Evolutionary conservation across 2,329 filamentous ascomycete species (phyloP).

Genomic region (Incumbomyces delicatus): DNA sequence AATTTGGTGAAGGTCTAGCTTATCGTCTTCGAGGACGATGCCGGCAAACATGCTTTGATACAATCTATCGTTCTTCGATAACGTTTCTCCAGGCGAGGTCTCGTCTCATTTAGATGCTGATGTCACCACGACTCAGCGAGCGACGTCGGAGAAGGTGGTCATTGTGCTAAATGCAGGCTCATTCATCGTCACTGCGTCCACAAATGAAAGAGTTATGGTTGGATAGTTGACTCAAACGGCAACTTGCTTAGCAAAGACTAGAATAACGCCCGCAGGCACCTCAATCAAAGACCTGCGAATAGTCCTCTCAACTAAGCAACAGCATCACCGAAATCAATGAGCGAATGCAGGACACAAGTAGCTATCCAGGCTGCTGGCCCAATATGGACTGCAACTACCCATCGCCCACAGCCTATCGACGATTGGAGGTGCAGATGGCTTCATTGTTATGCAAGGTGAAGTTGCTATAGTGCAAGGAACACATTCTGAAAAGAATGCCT

Average conservation of each 20-base stretch:
- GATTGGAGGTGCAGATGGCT: conserved; percentile 29
- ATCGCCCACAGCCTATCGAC: conserved; percentile 25
- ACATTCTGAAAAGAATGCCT: conserved; percentile 25
- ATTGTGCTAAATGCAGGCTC: conserved; percentile 36
- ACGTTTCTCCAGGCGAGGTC: conserved; percentile 36
- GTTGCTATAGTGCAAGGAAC: conserved; percentile 27
- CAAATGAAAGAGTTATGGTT: conserved; percentile 39
- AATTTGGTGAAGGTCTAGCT: conserved; percentile 54
- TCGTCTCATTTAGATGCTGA: conserved; percentile 38
- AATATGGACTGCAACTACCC: conserved; percentile 21
- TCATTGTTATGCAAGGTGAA: conserved; percentile 28
- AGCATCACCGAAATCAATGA: conserved; percentile 28
- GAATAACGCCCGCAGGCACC: conserved; percentile 78
- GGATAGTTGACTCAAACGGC: conserved; percentile 55
- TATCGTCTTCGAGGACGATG: conserved; percentile 49
- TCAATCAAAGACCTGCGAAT: conserved; percentile 77
- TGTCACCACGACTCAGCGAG: conserved; percentile 37
- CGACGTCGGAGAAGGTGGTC: conserved; percentile 42
- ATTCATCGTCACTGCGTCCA: conserved; percentile 40
- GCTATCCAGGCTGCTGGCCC: conserved; percentile 24
- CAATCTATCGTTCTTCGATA: conserved; percentile 25
- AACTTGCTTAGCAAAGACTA: conserved; percentile 76
- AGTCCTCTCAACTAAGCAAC: conserved; percentile 41
- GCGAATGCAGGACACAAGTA: conserved; percentile 28
- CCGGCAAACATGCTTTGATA: conserved; percentile 16